Conservation (phyloP, 352 stramenopile genomes). For the Thraustochytrium sp. region DNA sequence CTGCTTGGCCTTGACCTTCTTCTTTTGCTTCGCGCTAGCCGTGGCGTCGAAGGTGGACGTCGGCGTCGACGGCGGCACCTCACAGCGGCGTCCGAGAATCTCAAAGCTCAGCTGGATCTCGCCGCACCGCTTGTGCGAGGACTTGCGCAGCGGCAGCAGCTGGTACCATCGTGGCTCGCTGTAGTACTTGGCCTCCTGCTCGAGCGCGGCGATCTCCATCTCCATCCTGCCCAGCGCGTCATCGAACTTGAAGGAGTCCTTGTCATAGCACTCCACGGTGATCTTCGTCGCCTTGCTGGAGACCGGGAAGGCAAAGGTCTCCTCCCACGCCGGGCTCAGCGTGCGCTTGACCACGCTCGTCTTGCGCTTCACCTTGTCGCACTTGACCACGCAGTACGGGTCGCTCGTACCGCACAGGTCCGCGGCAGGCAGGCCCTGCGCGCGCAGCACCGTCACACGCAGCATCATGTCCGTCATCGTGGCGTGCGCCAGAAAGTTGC, state of each 20-base stretch:
- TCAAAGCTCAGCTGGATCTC: constrained; percentile 1
- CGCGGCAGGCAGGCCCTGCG: not conserved
- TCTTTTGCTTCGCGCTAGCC: too few species aligned
- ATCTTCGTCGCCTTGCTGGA: not conserved
- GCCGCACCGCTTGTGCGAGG: not conserved
- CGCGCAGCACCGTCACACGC: not conserved
- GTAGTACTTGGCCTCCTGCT: not conserved
- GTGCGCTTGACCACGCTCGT: not conserved
- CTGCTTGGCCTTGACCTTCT: too few species aligned
- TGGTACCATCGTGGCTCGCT: constrained; percentile 8
- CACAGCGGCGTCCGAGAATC: not conserved
- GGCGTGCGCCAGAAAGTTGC: not conserved
- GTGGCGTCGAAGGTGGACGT: not conserved
- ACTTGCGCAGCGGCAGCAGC: not conserved
- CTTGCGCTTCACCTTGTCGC: not conserved
- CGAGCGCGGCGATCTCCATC: not conserved
- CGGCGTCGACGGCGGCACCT: not conserved
- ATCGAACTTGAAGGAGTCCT: constrained; percentile 35
- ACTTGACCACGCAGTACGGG: constrained; percentile 26
- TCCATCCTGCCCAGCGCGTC: constrained; percentile 21
- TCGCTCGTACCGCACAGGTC: constrained; percentile 34
- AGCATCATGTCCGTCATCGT: not conserved
- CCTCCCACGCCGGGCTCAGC: constrained; percentile 30
- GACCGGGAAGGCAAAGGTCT: constrained; percentile 13
- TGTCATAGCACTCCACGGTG: constrained; percentile 31